Conservation (phyloP, 768 basidiomycete species). For the Boletus sensibilis region DNA sequence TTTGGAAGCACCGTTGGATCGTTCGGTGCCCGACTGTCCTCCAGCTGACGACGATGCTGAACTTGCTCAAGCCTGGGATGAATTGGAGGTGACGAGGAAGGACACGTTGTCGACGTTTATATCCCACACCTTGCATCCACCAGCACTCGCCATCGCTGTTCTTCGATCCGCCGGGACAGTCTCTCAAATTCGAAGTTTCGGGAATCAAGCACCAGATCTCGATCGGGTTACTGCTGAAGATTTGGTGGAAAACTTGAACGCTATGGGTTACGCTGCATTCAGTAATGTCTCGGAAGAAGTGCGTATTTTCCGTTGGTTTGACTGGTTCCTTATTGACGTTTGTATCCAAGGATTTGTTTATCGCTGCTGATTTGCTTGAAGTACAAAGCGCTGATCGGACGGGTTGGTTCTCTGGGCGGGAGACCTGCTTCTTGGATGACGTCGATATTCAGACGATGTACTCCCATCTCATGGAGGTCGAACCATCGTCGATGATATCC, state of each 20-base stretch:
- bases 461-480: constrained; percentile 67
- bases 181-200: constrained; percentile 25
- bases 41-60: constrained; percentile 39
- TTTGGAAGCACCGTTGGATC: constrained; percentile 54
- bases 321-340: constrained; percentile 5
- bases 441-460: constrained; percentile 82
- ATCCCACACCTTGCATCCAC: constrained; percentile 62
- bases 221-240: constrained; percentile 65
- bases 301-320: constrained; percentile 12
- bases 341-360: constrained; percentile 63
- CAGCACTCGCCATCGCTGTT: constrained; percentile 30
- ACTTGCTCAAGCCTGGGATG: constrained; percentile 48
- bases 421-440: constrained; percentile 53
- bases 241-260: constrained; percentile 75
- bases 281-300: constrained; percentile 80
- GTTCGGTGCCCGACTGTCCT: constrained; percentile 42
- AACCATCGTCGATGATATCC: constrained; percentile 69
- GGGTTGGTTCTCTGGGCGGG: constrained; percentile 70
- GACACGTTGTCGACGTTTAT: constrained; percentile 47
- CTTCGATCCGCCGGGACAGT: constrained; percentile 17
- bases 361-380: constrained; percentile 76
- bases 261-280: constrained; percentile 72
- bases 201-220: constrained; percentile 55
- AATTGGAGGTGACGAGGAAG: constrained; percentile 43
- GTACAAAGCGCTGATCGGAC: constrained; percentile 76